These are phyloP conservation scores for Russula brevipes DNA, from an alignment of 768 basidiomycete species.

Conservation along the genomic window DNA sequence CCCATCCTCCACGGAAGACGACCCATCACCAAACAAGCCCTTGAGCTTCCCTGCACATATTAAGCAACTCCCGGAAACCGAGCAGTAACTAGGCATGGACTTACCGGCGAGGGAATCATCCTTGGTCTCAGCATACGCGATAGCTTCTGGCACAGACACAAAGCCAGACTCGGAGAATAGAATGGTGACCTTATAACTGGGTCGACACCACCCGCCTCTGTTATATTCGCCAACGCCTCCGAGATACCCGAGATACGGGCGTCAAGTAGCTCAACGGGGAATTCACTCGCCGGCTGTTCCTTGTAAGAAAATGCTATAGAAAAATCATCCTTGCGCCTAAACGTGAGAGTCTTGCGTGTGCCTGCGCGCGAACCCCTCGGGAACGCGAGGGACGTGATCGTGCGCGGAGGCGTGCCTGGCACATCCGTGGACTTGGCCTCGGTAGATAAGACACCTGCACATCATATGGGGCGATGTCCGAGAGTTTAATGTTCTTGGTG, in stretches of 20 bases:
- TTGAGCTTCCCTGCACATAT: constrained; percentile 68
- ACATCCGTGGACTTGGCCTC: constrained; percentile 46
- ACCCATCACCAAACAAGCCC: constrained; percentile 70
- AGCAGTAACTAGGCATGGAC: constrained; percentile 22
- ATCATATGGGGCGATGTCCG: constrained; percentile 68
- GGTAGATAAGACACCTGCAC: constrained; percentile 76
- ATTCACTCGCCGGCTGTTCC: constrained; percentile 53
- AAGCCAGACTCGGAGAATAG: constrained; percentile 84
- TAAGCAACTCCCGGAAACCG: background rate
- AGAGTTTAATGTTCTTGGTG: constrained; percentile 87
- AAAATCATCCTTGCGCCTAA: constrained; percentile 84
- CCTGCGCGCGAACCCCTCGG: constrained; percentile 70
- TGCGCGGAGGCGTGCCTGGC: constrained; percentile 44
- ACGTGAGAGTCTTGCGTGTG: constrained; percentile 79
- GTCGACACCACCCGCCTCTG: constrained; percentile 72
- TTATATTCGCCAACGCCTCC: constrained; percentile 77
- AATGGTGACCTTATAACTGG: constrained; percentile 85
- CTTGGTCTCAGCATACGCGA: constrained; percentile 76
- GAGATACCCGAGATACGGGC: constrained; percentile 66
- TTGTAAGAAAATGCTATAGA: constrained; percentile 74
- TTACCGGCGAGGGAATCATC: constrained; percentile 71
- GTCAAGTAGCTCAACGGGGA: constrained; percentile 69
- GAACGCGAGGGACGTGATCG: constrained; percentile 74
- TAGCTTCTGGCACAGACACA: constrained; percentile 69
- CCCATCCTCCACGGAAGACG: constrained; percentile 32